phyloP scores from a whole-genome alignment of 2,329 filamentous ascomycete species.

The Hymenotorrendiella dingleyae region DNA sequence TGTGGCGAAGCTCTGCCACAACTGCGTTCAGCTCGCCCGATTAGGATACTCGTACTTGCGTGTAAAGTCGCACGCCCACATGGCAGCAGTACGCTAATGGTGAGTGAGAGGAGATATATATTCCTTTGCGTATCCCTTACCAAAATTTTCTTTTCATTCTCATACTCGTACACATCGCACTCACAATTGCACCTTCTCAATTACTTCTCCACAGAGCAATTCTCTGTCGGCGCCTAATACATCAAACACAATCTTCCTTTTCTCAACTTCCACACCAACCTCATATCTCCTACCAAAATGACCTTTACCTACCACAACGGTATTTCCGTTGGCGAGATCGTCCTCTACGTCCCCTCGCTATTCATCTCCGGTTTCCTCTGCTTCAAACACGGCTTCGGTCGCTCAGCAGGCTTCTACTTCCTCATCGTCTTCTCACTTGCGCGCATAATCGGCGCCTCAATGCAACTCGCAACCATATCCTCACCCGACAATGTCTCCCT shows the following conservation, averaged over 20 bases:
- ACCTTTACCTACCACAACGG: slow-evolving; percentile 30
- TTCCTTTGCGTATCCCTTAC: no score
- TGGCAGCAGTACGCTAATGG: no score
- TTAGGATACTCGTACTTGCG: no score
- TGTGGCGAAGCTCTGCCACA: no score
- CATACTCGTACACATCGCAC: no score
- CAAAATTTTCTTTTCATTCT: no score
- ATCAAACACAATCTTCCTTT: background rate
- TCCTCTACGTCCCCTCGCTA: slow-evolving; percentile 36
- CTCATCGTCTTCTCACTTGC: slow-evolving; percentile 46
- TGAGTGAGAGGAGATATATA: no score
- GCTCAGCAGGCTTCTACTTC: slow-evolving; percentile 47
- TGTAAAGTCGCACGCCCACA: no score
- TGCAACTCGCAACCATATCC: slow-evolving; percentile 44
- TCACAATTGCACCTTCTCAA: no score
- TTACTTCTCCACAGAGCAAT: no score
- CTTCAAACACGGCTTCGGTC: slow-evolving; percentile 39
- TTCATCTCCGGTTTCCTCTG: slow-evolving; percentile 33
- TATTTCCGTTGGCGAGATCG: slow-evolving; percentile 38
- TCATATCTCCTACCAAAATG: slow-evolving; percentile 9
- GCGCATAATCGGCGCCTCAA: slow-evolving; percentile 43
- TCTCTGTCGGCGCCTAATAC: no score
- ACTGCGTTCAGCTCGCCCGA: no score
- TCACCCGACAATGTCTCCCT: slow-evolving; percentile 35
- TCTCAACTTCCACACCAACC: background rate